Percentiles rank a stretch among this genome's conserved stretches.
These are phyloP conservation scores for Pelargonium exstipulatum DNA, from an alignment of 441 rosid genomes.

Conservation along the genomic window DNA sequence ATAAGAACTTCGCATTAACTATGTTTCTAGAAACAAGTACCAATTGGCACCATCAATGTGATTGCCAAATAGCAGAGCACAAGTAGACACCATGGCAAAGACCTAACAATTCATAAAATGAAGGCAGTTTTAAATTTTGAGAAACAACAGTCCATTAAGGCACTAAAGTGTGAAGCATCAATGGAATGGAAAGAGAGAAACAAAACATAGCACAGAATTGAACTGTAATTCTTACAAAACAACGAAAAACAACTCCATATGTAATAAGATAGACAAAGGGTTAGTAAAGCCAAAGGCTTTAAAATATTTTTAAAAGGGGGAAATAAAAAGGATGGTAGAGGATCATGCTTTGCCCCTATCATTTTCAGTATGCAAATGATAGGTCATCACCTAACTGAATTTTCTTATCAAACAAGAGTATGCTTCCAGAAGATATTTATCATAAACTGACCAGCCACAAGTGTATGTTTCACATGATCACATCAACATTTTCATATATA, in stretches of 20 bases:
- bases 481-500: background rate
- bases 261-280: background rate
- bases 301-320: background rate
- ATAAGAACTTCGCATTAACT: background rate
- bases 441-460: constrained; percentile 5
- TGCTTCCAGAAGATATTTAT: background rate
- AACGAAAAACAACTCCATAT: background rate
- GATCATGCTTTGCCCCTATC: background rate
- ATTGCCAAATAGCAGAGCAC: background rate
- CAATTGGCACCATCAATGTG: background rate
- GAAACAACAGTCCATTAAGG: background rate
- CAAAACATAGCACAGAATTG: background rate
- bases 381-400: constrained; percentile 6
- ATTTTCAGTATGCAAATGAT: background rate
- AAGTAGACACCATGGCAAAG: background rate
- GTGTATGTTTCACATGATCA: background rate
- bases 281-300: background rate
- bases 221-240: constrained; percentile 3
- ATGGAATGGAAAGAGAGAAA: background rate
- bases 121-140: background rate
- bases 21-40: background rate
- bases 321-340: background rate
- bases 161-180: constrained; percentile 1
- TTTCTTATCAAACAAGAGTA: background rate
- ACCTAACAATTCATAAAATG: background rate